phyloP scores from a whole-genome alignment of 495 filamentous ascomycete species.

The Gamarada debralockiae region DNA sequence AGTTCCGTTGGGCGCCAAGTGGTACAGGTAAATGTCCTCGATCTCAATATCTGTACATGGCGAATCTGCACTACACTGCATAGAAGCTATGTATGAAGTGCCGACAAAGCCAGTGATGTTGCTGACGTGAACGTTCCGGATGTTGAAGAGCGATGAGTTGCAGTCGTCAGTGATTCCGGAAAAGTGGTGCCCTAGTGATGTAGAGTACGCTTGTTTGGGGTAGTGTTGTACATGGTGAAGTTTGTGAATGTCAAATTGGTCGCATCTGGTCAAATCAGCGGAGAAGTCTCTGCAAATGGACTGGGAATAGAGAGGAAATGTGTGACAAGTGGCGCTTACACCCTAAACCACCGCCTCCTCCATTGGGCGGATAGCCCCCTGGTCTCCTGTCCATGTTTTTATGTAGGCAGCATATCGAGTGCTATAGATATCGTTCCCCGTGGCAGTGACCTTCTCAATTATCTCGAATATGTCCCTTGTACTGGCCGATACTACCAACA shows the following conservation, averaged over 20 bases:
- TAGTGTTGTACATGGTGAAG: background rate
- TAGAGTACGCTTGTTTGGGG: background rate
- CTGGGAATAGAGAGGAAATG: background rate
- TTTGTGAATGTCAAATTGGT: background rate
- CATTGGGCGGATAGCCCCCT: conserved; percentile 42
- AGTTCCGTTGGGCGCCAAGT: background rate
- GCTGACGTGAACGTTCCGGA: background rate
- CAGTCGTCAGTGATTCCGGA: background rate
- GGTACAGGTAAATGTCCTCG: background rate
- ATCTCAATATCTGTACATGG: background rate
- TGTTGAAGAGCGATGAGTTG: background rate
- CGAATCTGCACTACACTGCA: background rate
- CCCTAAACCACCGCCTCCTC: conserved; percentile 41
- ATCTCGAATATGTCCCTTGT: conserved; percentile 34
- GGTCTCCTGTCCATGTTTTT: conserved; percentile 42
- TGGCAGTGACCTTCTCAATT: conserved; percentile 33
- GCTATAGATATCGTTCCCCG: conserved; percentile 31
- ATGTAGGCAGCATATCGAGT: conserved; percentile 38
- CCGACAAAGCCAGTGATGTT: background rate
- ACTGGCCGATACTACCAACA: conserved; percentile 44
- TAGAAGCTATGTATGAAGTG: background rate
- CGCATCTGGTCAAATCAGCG: background rate
- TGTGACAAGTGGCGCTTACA: conserved; percentile 24
- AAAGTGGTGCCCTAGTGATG: background rate
- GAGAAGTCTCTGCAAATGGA: too few relatives aligned